Conservation (phyloP, 1,284 basidiomycete species). For the Pascua guehoae region DNA sequence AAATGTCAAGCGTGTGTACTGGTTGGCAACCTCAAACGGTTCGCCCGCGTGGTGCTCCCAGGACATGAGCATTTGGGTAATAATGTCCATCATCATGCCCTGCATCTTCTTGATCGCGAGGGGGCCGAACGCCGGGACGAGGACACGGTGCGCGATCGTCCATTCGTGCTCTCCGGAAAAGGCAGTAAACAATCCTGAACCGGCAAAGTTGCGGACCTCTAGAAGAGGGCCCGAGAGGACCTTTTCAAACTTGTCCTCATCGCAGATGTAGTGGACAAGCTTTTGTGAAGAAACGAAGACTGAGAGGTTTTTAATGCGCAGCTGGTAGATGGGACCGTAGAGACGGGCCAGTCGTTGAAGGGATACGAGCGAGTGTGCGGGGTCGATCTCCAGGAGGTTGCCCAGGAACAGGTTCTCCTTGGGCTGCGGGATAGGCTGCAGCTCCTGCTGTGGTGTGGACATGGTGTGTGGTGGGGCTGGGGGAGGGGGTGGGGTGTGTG, state of each 20-base stretch:
- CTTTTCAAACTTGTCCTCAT: conserved; percentile 55
- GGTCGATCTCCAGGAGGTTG: conserved; percentile 38
- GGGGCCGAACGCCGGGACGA: conserved; percentile 57
- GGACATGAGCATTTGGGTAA: conserved; percentile 49
- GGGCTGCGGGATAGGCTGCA: too few species aligned
- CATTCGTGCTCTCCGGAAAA: conserved; percentile 54
- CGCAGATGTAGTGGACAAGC: conserved; percentile 53
- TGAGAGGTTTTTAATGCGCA: conserved; percentile 31
- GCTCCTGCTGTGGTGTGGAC: too few species aligned
- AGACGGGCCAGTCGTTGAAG: not conserved
- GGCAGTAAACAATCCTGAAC: conserved; percentile 50
- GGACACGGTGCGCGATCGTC: conserved; percentile 53
- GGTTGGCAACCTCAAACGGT: conserved; percentile 3
- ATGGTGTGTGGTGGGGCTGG: too few species aligned
- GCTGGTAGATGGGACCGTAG: conserved; percentile 38
- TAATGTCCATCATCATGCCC: conserved; percentile 54
- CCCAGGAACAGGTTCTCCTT: conserved; percentile 27
- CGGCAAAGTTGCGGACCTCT: conserved; percentile 51
- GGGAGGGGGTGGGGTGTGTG: too few species aligned
- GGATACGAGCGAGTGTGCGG: conserved; percentile 21
- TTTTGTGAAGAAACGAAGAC: conserved; percentile 47
- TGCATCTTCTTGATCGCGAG: conserved; percentile 54
- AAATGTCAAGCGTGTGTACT: conserved; percentile 6
- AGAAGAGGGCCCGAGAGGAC: conserved; percentile 43
- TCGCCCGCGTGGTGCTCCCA: conserved; percentile 4